Conservation (phyloP, 306 rosid genomes). For the Alnus rubra region DNA sequence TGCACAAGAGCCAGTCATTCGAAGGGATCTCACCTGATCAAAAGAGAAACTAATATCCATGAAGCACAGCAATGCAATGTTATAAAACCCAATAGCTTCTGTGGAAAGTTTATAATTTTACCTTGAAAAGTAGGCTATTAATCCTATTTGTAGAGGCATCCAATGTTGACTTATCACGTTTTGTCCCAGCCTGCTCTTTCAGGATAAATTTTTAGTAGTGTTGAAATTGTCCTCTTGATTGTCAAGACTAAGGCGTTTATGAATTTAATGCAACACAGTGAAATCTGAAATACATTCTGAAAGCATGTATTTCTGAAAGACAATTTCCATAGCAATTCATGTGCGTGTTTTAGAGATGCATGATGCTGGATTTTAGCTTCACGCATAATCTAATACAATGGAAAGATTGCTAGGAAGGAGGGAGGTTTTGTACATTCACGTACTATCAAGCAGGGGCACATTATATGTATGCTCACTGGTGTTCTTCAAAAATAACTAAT, state of each 20-base stretch:
- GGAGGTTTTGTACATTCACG: background rate
- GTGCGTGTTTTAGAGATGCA: background rate
- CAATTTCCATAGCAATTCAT: too few species aligned
- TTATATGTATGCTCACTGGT: background rate
- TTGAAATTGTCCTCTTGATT: constrained; percentile 19
- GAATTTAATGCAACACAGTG: background rate
- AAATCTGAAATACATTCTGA: constrained; percentile 2
- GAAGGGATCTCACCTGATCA: constrained; percentile 86
- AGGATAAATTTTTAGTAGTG: constrained; percentile 29
- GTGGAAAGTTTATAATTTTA: constrained; percentile 33
- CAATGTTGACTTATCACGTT: constrained; percentile 69
- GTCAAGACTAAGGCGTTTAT: background rate
- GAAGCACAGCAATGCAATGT: constrained; percentile 17
- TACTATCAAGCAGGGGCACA: background rate
- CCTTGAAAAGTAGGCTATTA: constrained; percentile 85
- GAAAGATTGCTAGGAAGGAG: background rate
- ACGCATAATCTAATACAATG: background rate
- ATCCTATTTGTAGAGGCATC: constrained; percentile 67
- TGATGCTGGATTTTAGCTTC: background rate
- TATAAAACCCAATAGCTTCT: constrained; percentile 20
- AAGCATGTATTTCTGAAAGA: background rate
- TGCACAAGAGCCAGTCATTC: constrained; percentile 94
- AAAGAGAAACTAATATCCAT: constrained; percentile 18
- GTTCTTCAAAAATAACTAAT: background rate
- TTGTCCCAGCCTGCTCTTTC: constrained; percentile 78